These are phyloP conservation scores for Westerdykella ornata DNA, from an alignment of 2,329 filamentous ascomycete species.

Conservation along the genomic window DNA sequence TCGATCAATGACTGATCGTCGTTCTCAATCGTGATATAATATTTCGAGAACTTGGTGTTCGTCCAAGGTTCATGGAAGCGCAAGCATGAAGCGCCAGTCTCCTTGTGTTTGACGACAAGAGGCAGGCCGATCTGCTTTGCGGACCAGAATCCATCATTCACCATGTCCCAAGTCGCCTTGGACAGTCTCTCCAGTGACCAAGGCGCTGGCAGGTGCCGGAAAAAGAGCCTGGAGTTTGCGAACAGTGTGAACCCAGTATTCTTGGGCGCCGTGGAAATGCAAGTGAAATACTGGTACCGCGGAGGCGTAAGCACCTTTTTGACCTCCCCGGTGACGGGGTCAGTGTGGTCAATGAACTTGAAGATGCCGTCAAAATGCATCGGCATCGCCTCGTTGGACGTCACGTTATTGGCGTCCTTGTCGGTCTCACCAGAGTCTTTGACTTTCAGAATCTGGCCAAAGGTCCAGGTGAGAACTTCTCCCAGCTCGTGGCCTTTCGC, in stretches of 20 bases:
- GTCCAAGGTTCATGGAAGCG: slow-evolving; percentile 52
- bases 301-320: slow-evolving; percentile 25
- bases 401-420: slow-evolving; percentile 47
- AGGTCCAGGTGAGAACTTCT: slow-evolving; percentile 47
- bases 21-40: slow-evolving; percentile 41
- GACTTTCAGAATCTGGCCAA: slow-evolving; percentile 55
- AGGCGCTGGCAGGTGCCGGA: slow-evolving; percentile 41
- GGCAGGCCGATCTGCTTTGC: slow-evolving; percentile 42
- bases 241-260: slow-evolving; percentile 52
- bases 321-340: slow-evolving; percentile 39
- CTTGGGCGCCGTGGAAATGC: slow-evolving; percentile 42
- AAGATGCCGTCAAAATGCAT: slow-evolving; percentile 55
- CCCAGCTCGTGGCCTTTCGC: slow-evolving; percentile 46
- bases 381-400: slow-evolving; percentile 48
- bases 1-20: slow-evolving; percentile 35
- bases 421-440: slow-evolving; percentile 50
- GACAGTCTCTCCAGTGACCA: slow-evolving; percentile 36
- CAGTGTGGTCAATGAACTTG: slow-evolving; percentile 43
- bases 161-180: slow-evolving; percentile 44
- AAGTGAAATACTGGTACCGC: slow-evolving; percentile 50
- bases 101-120: slow-evolving; percentile 43
- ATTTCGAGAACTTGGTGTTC: slow-evolving; percentile 49
- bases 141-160: slow-evolving; percentile 44
- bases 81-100: slow-evolving; percentile 44
- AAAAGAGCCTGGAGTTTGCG: slow-evolving; percentile 46